Evolutionary conservation across 495 filamentous ascomycete species (phyloP).

Genomic region (Lophiotrema nucula): DNA sequence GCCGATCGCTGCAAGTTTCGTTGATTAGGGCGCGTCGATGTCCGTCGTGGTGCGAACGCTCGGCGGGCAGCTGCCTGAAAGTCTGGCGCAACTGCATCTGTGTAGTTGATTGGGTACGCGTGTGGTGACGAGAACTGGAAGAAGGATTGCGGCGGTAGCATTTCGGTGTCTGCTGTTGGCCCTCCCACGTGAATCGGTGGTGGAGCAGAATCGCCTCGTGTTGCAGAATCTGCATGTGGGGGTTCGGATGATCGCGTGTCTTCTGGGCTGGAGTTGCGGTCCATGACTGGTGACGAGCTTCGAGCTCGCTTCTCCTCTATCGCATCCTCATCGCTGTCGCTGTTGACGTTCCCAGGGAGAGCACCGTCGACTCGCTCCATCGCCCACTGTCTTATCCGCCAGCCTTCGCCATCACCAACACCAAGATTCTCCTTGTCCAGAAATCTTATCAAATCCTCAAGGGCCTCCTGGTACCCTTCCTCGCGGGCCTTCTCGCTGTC

Average conservation of each 20-base stretch:
- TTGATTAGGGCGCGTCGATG: constrained; percentile 45
- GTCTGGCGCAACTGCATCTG: constrained; percentile 59
- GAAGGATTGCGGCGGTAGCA: constrained; percentile 38
- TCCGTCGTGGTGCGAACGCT: constrained; percentile 56
- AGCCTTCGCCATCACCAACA: constrained; percentile 74
- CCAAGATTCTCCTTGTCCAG: constrained; percentile 79
- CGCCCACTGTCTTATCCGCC: constrained; percentile 79
- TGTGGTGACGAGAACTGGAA: constrained; percentile 75
- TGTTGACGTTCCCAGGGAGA: constrained; percentile 43
- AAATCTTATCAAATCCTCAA: constrained; percentile 84
- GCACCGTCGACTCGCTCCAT: constrained; percentile 71
- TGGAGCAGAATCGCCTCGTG: constrained; percentile 47
- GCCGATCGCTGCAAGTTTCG: constrained; percentile 45
- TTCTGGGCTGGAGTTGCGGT: constrained; percentile 49
- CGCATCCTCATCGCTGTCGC: constrained; percentile 75
- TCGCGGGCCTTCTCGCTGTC: constrained; percentile 70
- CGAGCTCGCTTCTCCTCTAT: constrained; percentile 54
- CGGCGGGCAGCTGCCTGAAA: constrained; percentile 43
- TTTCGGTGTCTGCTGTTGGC: constrained; percentile 32
- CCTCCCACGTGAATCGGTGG: constrained; percentile 13
- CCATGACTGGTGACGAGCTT: constrained; percentile 60
- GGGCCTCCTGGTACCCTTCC: constrained; percentile 88
- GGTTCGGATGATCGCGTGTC: constrained; percentile 41
- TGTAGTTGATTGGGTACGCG: constrained; percentile 59
- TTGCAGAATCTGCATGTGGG: constrained; percentile 9